phyloP scores from a whole-genome alignment of 345 rosid species.

The Acer saccharum region DNA sequence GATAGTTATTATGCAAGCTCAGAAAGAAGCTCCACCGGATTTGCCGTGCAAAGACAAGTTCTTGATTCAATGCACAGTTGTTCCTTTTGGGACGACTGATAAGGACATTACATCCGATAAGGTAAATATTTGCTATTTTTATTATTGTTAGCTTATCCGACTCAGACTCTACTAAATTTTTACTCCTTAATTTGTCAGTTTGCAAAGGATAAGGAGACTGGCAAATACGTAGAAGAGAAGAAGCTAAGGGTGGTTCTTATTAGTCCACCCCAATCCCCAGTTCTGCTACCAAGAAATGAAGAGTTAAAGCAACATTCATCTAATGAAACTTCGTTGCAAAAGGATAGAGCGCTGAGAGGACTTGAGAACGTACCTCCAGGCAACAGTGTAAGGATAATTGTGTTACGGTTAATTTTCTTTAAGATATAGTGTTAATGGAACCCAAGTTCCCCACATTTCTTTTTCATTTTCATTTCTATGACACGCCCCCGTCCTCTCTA shows the following conservation, averaged over 20 bases:
- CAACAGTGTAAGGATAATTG: slow-evolving; percentile 29
- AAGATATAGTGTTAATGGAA: not conserved
- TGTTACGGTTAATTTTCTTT: not conserved
- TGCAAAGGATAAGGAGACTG: slow-evolving; percentile 39
- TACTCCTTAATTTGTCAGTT: slow-evolving; percentile 35
- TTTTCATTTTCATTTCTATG: not conserved
- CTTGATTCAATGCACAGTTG: slow-evolving; percentile 48
- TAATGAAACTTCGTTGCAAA: slow-evolving; percentile 26
- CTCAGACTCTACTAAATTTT: not conserved
- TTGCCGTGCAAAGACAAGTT: slow-evolving; percentile 65
- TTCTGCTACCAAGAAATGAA: slow-evolving; percentile 35
- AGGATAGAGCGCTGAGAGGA: slow-evolving; percentile 28
- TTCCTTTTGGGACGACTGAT: slow-evolving; percentile 45
- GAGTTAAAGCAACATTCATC: slow-evolving; percentile 36
- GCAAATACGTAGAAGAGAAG: slow-evolving; percentile 46
- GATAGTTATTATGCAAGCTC: slow-evolving; percentile 61
- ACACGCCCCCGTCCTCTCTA: not conserved
- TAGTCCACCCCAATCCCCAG: slow-evolving; percentile 38
- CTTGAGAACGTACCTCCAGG: slow-evolving; percentile 49
- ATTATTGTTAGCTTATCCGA: slow-evolving; percentile 8
- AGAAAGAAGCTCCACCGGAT: slow-evolving; percentile 47
- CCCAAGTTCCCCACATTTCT: not conserved
- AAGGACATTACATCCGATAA: slow-evolving; percentile 44
- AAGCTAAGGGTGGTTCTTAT: slow-evolving; percentile 50
- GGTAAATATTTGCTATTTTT: slow-evolving; percentile 25